Percentiles rank a stretch among this genome's conserved stretches.
Conservation (phyloP, 2,329 filamentous ascomycete species). For the Trichoderma aggressivum region DNA sequence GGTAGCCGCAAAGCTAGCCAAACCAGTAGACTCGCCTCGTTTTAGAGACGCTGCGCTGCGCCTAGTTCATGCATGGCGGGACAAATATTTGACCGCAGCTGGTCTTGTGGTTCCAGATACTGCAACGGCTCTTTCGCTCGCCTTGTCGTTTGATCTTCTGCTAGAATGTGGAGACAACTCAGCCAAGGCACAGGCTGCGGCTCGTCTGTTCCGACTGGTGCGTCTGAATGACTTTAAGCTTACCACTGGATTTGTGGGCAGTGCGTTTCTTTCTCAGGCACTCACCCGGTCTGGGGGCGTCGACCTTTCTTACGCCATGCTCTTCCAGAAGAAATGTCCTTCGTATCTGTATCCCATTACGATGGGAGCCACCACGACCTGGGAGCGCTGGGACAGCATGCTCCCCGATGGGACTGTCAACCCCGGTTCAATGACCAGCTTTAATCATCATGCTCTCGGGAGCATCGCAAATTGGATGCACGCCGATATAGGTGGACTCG, state of each 20-base stretch:
- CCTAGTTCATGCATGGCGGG: background rate
- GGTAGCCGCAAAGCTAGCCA: background rate
- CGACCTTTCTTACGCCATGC: background rate
- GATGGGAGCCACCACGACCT: background rate
- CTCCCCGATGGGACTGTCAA: background rate
- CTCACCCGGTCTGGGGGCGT: background rate
- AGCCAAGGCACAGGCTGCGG: background rate
- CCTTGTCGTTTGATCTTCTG: background rate
- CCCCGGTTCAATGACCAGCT: background rate
- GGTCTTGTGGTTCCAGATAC: background rate
- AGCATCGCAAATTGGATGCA: background rate
- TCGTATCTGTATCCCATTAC: background rate
- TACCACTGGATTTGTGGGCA: background rate
- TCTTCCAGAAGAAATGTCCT: background rate
- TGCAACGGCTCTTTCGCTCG: background rate
- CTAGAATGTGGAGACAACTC: background rate
- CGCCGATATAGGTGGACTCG: background rate
- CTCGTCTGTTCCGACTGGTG: background rate
- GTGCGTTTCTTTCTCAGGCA: background rate
- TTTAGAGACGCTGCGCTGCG: background rate
- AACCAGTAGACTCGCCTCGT: background rate
- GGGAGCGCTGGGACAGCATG: background rate
- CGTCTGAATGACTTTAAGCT: background rate
- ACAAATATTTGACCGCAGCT: background rate
- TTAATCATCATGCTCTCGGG: background rate